Percentiles rank a stretch among this genome's conserved stretches.
Conservation (phyloP, 2,329 filamentous ascomycete genomes). For the Akanthomyces uredinophilus region DNA sequence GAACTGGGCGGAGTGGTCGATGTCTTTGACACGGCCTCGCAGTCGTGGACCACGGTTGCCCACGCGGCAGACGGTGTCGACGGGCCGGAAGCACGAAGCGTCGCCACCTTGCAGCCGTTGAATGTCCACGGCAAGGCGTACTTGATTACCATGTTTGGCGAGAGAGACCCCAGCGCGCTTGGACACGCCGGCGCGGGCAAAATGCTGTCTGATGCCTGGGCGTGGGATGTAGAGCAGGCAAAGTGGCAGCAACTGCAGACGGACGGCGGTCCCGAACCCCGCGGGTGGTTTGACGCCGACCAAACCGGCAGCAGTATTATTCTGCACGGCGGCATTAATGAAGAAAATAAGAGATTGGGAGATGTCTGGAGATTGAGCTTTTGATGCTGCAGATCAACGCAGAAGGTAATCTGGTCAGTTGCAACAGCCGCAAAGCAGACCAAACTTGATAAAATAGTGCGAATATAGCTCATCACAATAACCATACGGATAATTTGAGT, state of each 20-base stretch:
- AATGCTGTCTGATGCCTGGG: constrained; percentile 37
- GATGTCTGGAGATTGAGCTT: constrained; percentile 34
- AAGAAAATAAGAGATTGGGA: constrained; percentile 32
- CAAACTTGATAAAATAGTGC: background rate
- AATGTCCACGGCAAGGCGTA: constrained; percentile 19
- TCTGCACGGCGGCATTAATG: constrained; percentile 35
- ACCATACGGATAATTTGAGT: no score
- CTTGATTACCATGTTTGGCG: constrained; percentile 36
- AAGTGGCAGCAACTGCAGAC: constrained; percentile 25
- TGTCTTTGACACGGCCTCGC: constrained; percentile 27
- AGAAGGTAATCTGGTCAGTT: no score
- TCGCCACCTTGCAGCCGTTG: constrained; percentile 25
- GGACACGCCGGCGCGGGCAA: constrained; percentile 37
- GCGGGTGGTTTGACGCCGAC: constrained; percentile 38
- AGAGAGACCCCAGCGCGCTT: constrained; percentile 31
- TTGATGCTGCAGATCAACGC: background rate
- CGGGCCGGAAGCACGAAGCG: constrained; percentile 29
- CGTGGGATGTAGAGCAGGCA: constrained; percentile 29
- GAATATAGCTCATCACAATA: no score
- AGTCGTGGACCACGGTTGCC: constrained; percentile 23
- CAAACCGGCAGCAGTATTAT: constrained; percentile 23
- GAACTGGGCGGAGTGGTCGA: constrained; percentile 57
- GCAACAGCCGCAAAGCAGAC: no score
- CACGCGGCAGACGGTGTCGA: constrained; percentile 24
- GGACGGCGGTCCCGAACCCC: constrained; percentile 22